These are phyloP conservation scores for Yamadazyma diospyri DNA, from an alignment of 1,139 yeast genomes.

Conservation along the genomic window DNA sequence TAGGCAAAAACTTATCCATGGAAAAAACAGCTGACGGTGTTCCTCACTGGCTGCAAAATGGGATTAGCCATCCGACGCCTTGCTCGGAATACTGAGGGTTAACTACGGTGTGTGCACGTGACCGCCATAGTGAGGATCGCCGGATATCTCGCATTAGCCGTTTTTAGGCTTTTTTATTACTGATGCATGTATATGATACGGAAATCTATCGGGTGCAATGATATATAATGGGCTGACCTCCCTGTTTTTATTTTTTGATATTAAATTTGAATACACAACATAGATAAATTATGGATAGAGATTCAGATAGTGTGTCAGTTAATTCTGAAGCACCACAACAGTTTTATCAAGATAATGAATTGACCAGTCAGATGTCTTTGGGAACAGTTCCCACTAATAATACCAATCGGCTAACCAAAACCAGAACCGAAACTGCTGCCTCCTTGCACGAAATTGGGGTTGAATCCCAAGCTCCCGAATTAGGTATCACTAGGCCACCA, in stretches of 20 bases:
- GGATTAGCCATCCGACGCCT: no score
- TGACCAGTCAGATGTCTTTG: constrained; percentile 39
- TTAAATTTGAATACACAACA: neutral
- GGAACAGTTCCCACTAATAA: constrained; percentile 11
- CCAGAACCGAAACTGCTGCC: constrained; percentile 68
- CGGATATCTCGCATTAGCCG: constrained; percentile 2
- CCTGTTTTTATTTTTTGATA: no score
- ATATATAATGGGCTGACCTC: constrained; percentile 1
- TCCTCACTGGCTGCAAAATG: constrained; percentile 2
- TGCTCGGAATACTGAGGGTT: neutral
- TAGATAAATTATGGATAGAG: constrained; percentile 2
- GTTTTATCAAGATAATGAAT: constrained; percentile 16
- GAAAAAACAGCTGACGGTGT: neutral
- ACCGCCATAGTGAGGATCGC: neutral
- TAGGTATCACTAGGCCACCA: constrained; percentile 62
- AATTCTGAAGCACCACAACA: constrained; percentile 7
- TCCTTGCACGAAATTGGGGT: constrained; percentile 65
- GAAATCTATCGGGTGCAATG: constrained; percentile 1
- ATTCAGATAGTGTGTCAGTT: constrained; percentile 2
- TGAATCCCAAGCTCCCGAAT: constrained; percentile 45
- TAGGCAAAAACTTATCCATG: constrained; percentile 3
- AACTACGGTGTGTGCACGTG: constrained; percentile 2
- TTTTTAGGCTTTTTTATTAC: no score
- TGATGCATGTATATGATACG: neutral
- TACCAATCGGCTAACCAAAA: constrained; percentile 23